Conservation (phyloP, 495 filamentous ascomycete genomes). For the Trichoderma virens region DNA sequence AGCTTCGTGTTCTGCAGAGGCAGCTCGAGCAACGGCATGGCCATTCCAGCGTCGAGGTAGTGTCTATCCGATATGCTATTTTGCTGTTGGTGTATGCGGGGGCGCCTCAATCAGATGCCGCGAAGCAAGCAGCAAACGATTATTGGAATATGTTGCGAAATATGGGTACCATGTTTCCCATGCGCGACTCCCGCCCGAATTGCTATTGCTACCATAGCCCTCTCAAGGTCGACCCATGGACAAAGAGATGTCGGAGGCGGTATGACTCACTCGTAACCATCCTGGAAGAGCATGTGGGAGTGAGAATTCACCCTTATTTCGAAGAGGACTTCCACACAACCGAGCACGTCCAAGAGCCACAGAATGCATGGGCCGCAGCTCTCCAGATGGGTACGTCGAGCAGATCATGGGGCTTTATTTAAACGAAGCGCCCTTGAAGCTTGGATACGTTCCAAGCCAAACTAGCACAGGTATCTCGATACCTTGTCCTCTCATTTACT, state of each 20-base stretch:
- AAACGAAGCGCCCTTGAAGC: background rate
- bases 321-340: slow-evolving; percentile 13
- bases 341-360: slow-evolving; percentile 8
- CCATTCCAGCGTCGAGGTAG: background rate
- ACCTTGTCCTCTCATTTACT: background rate
- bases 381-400: background rate
- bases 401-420: slow-evolving; percentile 10
- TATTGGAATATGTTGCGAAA: slow-evolving; percentile 1
- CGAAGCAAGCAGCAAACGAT: slow-evolving; percentile 5
- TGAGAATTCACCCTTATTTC: slow-evolving; percentile 11
- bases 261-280: slow-evolving; percentile 5
- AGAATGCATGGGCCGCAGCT: slow-evolving; percentile 10
- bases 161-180: slow-evolving; percentile 4
- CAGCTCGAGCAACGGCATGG: background rate
- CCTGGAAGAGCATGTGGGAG: background rate
- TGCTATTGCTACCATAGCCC: slow-evolving; percentile 11
- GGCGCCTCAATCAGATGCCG: background rate
- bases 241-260: slow-evolving; percentile 9
- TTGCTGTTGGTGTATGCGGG: slow-evolving; percentile 5
- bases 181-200: slow-evolving; percentile 6
- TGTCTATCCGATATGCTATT: slow-evolving; percentile 11
- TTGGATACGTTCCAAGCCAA: background rate
- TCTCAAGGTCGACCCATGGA: slow-evolving; percentile 12
- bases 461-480: background rate
- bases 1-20: slow-evolving; percentile 1